These are phyloP conservation scores for Parmelia sp. DNA, from an alignment of 495 filamentous ascomycete genomes.

Conservation along the genomic window DNA sequence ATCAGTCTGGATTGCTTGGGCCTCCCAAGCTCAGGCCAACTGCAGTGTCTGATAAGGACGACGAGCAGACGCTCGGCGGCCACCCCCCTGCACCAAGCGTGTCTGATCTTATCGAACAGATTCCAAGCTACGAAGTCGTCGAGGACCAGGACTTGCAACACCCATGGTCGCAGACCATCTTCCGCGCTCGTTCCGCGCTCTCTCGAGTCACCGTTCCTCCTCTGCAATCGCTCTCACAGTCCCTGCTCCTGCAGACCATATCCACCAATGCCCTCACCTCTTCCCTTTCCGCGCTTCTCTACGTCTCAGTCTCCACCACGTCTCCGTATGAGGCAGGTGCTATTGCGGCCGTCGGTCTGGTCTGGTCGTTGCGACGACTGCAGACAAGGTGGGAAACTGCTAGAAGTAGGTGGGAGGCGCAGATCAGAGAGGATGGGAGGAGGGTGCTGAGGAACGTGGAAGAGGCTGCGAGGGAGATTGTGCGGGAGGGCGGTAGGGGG, in stretches of 20 bases:
- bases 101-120: slow-evolving; percentile 21
- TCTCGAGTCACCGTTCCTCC: slow-evolving; percentile 59
- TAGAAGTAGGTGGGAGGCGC: slow-evolving; percentile 62
- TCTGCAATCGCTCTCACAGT: slow-evolving; percentile 74
- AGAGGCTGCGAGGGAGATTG: slow-evolving; percentile 48
- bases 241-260: slow-evolving; percentile 66
- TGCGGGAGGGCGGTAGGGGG: slow-evolving; percentile 45
- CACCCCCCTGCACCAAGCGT: slow-evolving; percentile 14
- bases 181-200: slow-evolving; percentile 49
- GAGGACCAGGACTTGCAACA: slow-evolving; percentile 17
- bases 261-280: slow-evolving; percentile 57
- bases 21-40: slow-evolving; percentile 13
- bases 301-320: slow-evolving; percentile 51
- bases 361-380: slow-evolving; percentile 65
- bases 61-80: slow-evolving; percentile 13
- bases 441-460: slow-evolving; percentile 66
- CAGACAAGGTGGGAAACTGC: slow-evolving; percentile 74
- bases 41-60: slow-evolving; percentile 8
- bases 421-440: slow-evolving; percentile 74
- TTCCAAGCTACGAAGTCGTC: slow-evolving; percentile 12
- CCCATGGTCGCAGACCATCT: slow-evolving; percentile 41
- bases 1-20: slow-evolving; percentile 56
- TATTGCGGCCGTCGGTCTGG: slow-evolving; percentile 69
- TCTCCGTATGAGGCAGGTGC: slow-evolving; percentile 69
- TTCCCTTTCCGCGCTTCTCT: slow-evolving; percentile 61